phyloP scores from a whole-genome alignment of 2,329 filamentous ascomycete genomes.

The Clonostachys byssicola region DNA sequence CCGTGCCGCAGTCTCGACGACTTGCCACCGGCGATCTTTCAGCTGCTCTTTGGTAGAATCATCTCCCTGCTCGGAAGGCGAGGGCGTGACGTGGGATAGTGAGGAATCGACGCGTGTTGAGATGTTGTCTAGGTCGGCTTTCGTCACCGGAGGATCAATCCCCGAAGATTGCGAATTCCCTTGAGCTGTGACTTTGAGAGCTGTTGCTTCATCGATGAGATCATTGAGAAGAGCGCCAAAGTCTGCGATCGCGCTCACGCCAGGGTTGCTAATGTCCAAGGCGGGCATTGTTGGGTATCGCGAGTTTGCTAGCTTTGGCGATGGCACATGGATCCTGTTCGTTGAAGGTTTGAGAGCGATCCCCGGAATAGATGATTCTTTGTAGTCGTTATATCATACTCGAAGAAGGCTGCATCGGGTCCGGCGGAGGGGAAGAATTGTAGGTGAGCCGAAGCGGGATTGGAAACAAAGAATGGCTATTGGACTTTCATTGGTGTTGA shows the following conservation, averaged over 20 bases:
- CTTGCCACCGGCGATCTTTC: conserved; percentile 54
- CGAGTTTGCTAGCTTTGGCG: too few species aligned
- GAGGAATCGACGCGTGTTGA: conserved; percentile 35
- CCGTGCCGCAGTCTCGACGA: conserved; percentile 80
- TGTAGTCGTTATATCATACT: too few species aligned
- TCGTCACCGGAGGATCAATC: conserved; percentile 72
- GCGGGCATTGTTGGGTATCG: conserved; percentile 40
- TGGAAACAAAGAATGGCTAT: too few species aligned
- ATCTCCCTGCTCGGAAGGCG: conserved; percentile 20
- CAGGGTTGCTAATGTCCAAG: conserved; percentile 36
- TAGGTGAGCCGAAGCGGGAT: too few species aligned
- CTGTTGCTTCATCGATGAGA: conserved; percentile 54
- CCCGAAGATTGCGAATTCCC: conserved; percentile 34
- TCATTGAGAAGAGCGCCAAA: conserved; percentile 50
- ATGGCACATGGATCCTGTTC: too few species aligned
- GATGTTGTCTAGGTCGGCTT: conserved; percentile 57
- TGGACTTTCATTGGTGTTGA: too few species aligned
- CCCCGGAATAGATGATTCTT: too few species aligned
- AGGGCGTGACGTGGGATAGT: conserved; percentile 14
- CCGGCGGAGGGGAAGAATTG: too few species aligned
- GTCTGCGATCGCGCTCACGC: conserved; percentile 46
- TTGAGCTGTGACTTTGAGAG: conserved; percentile 37
- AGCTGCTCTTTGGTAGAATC: conserved; percentile 26
- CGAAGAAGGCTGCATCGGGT: too few species aligned
- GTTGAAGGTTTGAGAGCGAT: too few species aligned